Conservation (phyloP, 345 rosid genomes). For the Moricandia arvensis region DNA sequence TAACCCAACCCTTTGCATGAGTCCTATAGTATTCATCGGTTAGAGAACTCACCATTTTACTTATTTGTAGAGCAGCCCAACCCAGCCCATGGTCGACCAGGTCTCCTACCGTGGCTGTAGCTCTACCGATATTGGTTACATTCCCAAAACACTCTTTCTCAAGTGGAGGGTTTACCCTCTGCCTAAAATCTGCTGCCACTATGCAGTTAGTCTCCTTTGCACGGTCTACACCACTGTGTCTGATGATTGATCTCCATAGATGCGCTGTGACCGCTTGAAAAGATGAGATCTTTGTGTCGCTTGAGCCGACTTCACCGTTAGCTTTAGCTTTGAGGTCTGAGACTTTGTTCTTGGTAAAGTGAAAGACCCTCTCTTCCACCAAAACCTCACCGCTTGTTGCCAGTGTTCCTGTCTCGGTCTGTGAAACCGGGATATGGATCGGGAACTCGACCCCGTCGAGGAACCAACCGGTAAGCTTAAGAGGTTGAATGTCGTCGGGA, state of each 20-base stretch:
- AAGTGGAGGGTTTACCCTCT: neutral
- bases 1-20: neutral
- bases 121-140: neutral
- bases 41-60: neutral
- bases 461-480: slow-evolving; percentile 29
- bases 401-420: neutral
- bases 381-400: neutral
- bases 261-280: neutral
- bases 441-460: slow-evolving; percentile 3
- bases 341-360: neutral
- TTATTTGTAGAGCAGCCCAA: neutral
- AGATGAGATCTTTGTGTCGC: neutral
- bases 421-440: slow-evolving; percentile 27
- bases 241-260: neutral
- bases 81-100: neutral
- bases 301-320: neutral
- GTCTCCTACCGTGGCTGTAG: neutral
- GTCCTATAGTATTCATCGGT: neutral
- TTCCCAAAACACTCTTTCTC: neutral
- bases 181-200: neutral
- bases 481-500: neutral
- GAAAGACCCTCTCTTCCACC: neutral
- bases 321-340: neutral
- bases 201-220: neutral
- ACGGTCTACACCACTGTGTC: neutral